These are phyloP conservation scores for Circinella umbellata DNA, from an alignment of 371 early-diverging fungal genomes.

Conservation along the genomic window DNA sequence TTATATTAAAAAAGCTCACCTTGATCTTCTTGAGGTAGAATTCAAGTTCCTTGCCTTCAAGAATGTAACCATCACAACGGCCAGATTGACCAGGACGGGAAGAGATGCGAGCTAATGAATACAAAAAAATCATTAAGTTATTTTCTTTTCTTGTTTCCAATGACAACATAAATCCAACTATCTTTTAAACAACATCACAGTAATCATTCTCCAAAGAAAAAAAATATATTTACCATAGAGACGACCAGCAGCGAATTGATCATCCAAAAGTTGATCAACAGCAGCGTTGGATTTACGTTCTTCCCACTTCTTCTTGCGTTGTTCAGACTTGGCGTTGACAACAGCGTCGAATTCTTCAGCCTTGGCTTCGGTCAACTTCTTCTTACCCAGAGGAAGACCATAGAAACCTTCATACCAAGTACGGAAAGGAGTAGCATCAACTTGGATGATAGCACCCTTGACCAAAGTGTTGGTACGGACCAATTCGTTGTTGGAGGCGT, in stretches of 20 bases:
- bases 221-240: constrained; percentile 69
- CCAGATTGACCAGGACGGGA: constrained; percentile 99
- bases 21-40: constrained; percentile 96
- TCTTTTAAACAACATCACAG: too few relatives aligned
- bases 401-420: constrained; percentile 99
- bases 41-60: constrained; percentile 99
- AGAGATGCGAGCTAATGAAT: constrained; percentile 76
- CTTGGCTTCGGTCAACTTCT: constrained; percentile 72
- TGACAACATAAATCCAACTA: too few relatives aligned
- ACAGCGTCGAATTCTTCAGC: constrained; percentile 60
- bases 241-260: constrained; percentile 97
- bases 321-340: constrained; percentile 87
- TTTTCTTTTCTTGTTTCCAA: neutral
- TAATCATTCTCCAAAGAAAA: neutral
- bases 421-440: constrained; percentile 99
- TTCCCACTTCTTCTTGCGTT: constrained; percentile 88
- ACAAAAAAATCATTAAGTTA: neutral
- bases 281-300: constrained; percentile 82
- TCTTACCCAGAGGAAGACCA: constrained; percentile 88
- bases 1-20: constrained; percentile 29
- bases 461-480: constrained; percentile 99
- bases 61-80: constrained; percentile 98
- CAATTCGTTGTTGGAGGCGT: constrained; percentile 99
- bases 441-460: constrained; percentile 98
- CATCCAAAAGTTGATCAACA: constrained; percentile 90